Base-by-base conservation (phyloP, 2,329 filamentous ascomycete genomes). In the Diaporthe ampelina region DNA sequence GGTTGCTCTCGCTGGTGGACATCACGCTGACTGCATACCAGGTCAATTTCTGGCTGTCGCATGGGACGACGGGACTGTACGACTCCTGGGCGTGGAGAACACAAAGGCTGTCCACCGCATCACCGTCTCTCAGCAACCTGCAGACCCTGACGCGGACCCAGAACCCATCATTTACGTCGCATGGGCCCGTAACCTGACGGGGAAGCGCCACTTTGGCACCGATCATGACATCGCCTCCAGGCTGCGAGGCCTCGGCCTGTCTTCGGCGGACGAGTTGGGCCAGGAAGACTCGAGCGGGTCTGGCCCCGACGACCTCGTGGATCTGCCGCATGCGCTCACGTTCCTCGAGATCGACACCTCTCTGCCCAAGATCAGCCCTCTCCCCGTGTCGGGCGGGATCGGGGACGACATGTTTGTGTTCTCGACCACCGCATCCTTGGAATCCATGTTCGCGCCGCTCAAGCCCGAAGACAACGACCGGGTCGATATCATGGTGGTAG, bases 61-160 rank as follows among this genome's bases (percentile, higher is more conserved):
- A 59, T 97, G 94, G 91, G 94, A 90, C 78, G 94, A 97, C 85
- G 94, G 94, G 37, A 90, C 90, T 9, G 90, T 97, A 26, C 91
- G 94, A 74, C 85, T 97, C 48, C 89, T 96, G 81, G 94, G 93
- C 75, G 85, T 95, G 29, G 95, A 97, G 81, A 95, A 91, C 78
- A 94, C 92, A 82, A 97, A 96, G 83, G 90, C 93, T 17, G 91
- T 95, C 26, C 93, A 97, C 81, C 91, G 93, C 79, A 92, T 94
- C 79, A 83, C 83, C 21, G 84, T 92, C 72, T 87, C 85, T 76
- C 67, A 63, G 43, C 48, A 68, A 35, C 35, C 67, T n/a, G 50
- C 40, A 54, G 61, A 48, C 35, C 48, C 9, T 79, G 86, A 85
- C 63, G 83, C 82, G 54, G 78, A 80, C 76, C 83, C 83, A 58